Evolutionary conservation across 345 rosid species (phyloP).

Genomic region (Salix purpurea): DNA sequence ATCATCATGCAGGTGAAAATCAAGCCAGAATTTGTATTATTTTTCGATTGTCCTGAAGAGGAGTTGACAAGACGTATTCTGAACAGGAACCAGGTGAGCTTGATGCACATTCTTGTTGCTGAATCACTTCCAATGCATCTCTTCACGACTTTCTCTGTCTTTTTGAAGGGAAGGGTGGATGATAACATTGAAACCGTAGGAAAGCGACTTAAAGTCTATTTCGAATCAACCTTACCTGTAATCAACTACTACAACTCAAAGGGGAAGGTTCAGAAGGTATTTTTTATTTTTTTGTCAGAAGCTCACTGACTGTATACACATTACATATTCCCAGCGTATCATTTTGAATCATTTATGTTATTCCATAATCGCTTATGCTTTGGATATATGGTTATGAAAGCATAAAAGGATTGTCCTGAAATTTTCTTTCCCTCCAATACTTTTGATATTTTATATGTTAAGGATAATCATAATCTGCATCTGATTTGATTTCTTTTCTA

Average conservation of each 20-base stretch:
- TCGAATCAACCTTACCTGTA: slow-evolving; percentile 60
- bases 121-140: not conserved
- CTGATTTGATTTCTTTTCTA: not conserved
- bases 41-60: slow-evolving; percentile 62
- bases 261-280: slow-evolving; percentile 62
- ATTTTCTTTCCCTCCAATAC: not conserved
- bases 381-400: not conserved
- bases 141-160: not conserved
- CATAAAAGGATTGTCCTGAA: not conserved
- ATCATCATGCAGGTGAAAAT: slow-evolving; percentile 41
- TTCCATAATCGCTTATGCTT: not conserved
- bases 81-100: slow-evolving; percentile 64
- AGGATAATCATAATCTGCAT: not conserved
- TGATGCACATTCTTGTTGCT: not conserved
- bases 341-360: no score
- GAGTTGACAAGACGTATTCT: slow-evolving; percentile 63
- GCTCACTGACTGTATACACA: not conserved
- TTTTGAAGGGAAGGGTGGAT: slow-evolving; percentile 66
- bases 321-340: not conserved
- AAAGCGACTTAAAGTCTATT: slow-evolving; percentile 60
- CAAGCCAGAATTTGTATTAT: slow-evolving; percentile 54
- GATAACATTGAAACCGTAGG: slow-evolving; percentile 60
- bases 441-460: not conserved
- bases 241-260: slow-evolving; percentile 42
- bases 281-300: not conserved